Conservation (phyloP, 1,284 basidiomycete species). For the Heterobasidion occidentale region DNA sequence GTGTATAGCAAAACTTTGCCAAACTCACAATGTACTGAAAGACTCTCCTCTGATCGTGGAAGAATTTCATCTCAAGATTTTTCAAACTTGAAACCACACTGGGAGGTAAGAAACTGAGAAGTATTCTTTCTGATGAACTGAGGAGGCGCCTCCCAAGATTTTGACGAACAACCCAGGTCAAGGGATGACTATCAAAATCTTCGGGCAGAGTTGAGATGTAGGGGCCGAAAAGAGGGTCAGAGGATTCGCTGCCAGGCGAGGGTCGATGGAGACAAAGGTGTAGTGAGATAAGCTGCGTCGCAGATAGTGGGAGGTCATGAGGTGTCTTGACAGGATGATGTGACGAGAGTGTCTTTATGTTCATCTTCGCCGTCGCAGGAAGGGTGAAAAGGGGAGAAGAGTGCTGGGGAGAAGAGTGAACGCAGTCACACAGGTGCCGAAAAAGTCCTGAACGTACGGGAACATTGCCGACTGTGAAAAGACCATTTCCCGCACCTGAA, state of each 20-base stretch:
- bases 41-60: conserved; percentile 49
- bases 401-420: neutral
- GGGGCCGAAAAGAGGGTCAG: conserved; percentile 59
- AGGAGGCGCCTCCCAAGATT: conserved; percentile 3
- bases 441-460: neutral
- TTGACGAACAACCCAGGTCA: conserved; percentile 56
- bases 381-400: conserved; percentile 48
- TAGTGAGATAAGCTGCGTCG: conserved; percentile 44
- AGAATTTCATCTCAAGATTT: conserved; percentile 43
- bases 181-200: conserved; percentile 66
- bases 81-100: conserved; percentile 38
- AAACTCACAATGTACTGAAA: conserved; percentile 33
- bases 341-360: conserved; percentile 51
- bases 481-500: conserved; percentile 61
- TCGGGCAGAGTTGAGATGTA: conserved; percentile 71
- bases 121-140: conserved; percentile 12
- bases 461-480: conserved; percentile 37
- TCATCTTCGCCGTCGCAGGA: conserved; percentile 64
- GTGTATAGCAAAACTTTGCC: conserved; percentile 42
- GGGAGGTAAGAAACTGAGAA: conserved; percentile 44
- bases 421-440: neutral
- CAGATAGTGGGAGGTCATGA: conserved; percentile 31
- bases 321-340: conserved; percentile 34
- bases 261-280: conserved; percentile 36
- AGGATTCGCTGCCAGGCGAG: conserved; percentile 25